These are phyloP conservation scores for Chlamydomonas sp. DNA, from an alignment of 139 green algal species.

Conservation along the genomic window DNA sequence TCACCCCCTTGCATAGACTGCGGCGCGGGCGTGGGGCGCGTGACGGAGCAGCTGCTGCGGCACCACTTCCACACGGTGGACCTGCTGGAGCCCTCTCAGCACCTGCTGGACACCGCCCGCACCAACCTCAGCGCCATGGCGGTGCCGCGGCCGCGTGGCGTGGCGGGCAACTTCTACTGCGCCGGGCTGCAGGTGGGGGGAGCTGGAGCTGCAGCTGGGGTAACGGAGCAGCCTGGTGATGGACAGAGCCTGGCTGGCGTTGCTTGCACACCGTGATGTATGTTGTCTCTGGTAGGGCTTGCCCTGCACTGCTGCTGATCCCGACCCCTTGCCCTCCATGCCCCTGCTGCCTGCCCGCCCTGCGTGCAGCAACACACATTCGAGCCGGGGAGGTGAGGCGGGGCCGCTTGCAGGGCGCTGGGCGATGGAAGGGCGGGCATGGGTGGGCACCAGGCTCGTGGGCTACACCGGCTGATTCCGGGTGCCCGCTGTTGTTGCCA, in stretches of 20 bases:
- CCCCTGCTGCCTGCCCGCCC: neutral
- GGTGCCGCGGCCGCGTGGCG: conserved; percentile 33
- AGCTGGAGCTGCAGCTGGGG: neutral
- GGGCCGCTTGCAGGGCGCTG: neutral
- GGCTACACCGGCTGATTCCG: too few species aligned
- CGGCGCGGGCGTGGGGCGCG: conserved; percentile 92
- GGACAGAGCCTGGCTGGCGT: too few species aligned
- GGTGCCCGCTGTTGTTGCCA: too few species aligned
- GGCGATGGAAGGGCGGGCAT: too few species aligned
- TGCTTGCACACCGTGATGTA: too few species aligned
- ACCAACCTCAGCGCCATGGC: conserved; percentile 32
- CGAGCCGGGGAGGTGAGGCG: conserved; percentile 51
- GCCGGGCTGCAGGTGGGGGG: conserved; percentile 31
- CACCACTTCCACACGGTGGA: conserved; percentile 91
- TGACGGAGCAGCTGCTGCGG: conserved; percentile 89
- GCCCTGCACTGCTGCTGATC: too few species aligned
- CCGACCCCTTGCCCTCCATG: neutral
- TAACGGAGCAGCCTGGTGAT: too few species aligned
- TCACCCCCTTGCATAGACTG: conserved; percentile 73
- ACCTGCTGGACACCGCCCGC: conserved; percentile 73
- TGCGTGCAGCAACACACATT: conserved; percentile 68
- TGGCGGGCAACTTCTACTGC: conserved; percentile 45
- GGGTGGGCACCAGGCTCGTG: too few species aligned
- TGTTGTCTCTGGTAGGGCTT: too few species aligned
- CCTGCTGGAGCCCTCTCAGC: conserved; percentile 81